Percentiles rank a stretch among this genome's conserved stretches.
Evolutionary conservation across 176 grass and related monocot species (phyloP).

Genomic region (Musa itinerans): DNA sequence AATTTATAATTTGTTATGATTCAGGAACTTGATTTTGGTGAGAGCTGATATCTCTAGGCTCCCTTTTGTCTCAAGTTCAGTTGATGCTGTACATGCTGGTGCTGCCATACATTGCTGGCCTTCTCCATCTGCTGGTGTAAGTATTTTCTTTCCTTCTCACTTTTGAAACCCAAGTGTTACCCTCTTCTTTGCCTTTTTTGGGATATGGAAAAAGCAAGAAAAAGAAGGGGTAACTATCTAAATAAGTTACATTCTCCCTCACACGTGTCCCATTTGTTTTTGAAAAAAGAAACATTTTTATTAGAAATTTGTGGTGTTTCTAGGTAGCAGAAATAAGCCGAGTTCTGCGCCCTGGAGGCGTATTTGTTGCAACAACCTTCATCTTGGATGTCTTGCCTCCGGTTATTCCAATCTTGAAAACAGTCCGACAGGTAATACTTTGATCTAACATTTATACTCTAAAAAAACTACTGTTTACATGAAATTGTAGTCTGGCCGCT

Average conservation of each 20-base stretch:
- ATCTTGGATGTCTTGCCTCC: slow-evolving; percentile 51
- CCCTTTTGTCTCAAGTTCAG: slow-evolving; percentile 54
- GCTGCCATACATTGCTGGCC: slow-evolving; percentile 97
- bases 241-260: background rate
- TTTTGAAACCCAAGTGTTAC: background rate
- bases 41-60: slow-evolving; percentile 89
- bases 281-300: background rate
- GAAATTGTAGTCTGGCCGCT: background rate
- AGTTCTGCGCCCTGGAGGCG: slow-evolving; percentile 62
- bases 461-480: too few relatives aligned
- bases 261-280: background rate
- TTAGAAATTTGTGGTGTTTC: background rate
- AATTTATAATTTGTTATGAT: slow-evolving; percentile 14
- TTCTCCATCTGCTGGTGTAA: slow-evolving; percentile 79
- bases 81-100: slow-evolving; percentile 89
- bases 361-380: slow-evolving; percentile 84
- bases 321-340: slow-evolving; percentile 86
- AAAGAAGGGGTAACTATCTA: background rate
- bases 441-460: background rate
- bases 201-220: background rate
- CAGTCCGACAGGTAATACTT: slow-evolving; percentile 52
- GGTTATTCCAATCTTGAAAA: slow-evolving; percentile 37
- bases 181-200: background rate
- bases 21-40: slow-evolving; percentile 60
- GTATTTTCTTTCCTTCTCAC: background rate